Evolutionary conservation across 23 red algal genomes (phyloP).

Genomic region (Pyropia yezoensis): DNA sequence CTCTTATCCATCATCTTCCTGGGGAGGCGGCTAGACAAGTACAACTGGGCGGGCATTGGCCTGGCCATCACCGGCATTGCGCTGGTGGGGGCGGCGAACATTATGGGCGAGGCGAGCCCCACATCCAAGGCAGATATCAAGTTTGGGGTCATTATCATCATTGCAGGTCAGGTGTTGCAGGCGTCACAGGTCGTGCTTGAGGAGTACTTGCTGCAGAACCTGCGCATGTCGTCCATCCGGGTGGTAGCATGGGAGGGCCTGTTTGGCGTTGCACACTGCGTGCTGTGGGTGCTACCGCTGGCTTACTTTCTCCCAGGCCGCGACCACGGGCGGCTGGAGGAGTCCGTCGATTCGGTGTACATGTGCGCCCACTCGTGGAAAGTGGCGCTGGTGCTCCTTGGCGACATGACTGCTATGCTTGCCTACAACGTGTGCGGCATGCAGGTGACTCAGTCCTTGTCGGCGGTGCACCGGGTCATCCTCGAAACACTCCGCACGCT

Average conservation of each 20-base stretch:
- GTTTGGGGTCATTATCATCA: constrained; percentile 71
- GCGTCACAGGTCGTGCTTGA: constrained; percentile 79
- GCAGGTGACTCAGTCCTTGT: constrained; percentile 75
- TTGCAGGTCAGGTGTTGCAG: constrained; percentile 76
- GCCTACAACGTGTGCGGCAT: constrained; percentile 89
- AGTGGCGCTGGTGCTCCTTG: constrained; percentile 43
- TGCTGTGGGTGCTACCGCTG: constrained; percentile 68
- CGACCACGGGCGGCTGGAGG: constrained; percentile 71
- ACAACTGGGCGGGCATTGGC: constrained; percentile 56
- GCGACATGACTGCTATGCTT: constrained; percentile 76
- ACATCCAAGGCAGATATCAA: constrained; percentile 10
- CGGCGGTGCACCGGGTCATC: constrained; percentile 75
- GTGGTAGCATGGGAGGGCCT: constrained; percentile 92
- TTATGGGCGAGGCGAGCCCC: constrained; percentile 14
- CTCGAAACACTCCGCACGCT: constrained; percentile 93
- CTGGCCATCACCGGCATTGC: constrained; percentile 52
- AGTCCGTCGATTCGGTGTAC: constrained; percentile 66
- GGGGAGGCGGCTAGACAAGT: constrained; percentile 26
- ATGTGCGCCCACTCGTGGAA: constrained; percentile 68
- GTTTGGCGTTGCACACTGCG: constrained; percentile 67
- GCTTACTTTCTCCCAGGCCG: constrained; percentile 72
- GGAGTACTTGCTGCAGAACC: constrained; percentile 77
- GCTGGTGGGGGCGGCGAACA: constrained; percentile 67
- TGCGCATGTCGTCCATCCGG: constrained; percentile 68
- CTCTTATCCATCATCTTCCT: constrained; percentile 66